Evolutionary conservation across 208 protist species (phyloP).

Genomic region (Crithidia expoeki): DNA sequence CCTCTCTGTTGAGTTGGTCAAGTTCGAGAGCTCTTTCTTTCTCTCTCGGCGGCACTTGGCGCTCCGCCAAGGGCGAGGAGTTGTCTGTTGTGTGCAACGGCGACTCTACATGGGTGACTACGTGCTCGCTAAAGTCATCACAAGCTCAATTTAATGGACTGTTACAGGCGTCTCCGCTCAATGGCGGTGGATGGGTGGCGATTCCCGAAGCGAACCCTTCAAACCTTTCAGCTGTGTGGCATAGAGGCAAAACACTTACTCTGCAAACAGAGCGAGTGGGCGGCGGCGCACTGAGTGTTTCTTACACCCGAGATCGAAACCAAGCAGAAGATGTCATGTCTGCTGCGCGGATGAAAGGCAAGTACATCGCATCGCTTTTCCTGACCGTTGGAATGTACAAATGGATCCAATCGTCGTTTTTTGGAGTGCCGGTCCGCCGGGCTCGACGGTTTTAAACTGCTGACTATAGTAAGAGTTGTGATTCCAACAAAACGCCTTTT

Average conservation of each 20-base stretch:
- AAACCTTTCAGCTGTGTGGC: slow-evolving; percentile 6
- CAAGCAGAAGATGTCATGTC: slow-evolving; percentile 8
- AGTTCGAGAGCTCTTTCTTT: slow-evolving; percentile 40
- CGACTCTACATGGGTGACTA: slow-evolving; percentile 13
- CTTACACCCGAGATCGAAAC: slow-evolving; percentile 11
- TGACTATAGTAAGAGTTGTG: not conserved
- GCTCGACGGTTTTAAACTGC: slow-evolving; percentile 23
- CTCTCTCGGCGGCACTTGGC: slow-evolving; percentile 35
- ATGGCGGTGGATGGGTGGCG: slow-evolving; percentile 31
- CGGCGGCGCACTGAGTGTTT: not conserved
- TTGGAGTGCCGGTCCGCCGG: slow-evolving; percentile 17
- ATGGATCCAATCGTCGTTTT: slow-evolving; percentile 35
- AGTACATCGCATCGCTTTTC: slow-evolving; percentile 59
- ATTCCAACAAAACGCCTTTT: too few species aligned
- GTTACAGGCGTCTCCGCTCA: slow-evolving; percentile 25
- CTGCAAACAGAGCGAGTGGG: slow-evolving; percentile 1
- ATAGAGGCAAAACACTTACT: slow-evolving; percentile 12
- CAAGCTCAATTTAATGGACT: slow-evolving; percentile 10
- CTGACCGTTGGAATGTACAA: slow-evolving; percentile 57
- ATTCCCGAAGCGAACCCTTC: not conserved
- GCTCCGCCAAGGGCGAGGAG: slow-evolving; percentile 17
- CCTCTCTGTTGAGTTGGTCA: slow-evolving; percentile 45
- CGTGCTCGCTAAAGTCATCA: slow-evolving; percentile 18
- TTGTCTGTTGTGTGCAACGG: slow-evolving; percentile 17
- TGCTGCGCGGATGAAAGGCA: slow-evolving; percentile 36